phyloP scores from a whole-genome alignment of 331 rosid species.

The Stylosanthes scabra region DNA sequence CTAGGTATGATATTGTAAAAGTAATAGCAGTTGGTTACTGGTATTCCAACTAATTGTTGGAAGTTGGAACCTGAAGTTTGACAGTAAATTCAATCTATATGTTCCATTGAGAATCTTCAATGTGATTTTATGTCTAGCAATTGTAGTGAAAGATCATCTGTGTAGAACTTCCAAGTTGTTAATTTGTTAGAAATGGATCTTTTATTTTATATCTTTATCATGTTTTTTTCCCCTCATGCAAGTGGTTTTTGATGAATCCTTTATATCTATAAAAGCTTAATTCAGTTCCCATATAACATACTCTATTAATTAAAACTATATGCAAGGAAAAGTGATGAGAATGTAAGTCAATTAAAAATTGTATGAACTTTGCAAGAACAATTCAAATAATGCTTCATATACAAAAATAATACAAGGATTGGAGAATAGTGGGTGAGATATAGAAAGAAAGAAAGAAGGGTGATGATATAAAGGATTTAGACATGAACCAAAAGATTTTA shows the following conservation, averaged over 20 bases:
- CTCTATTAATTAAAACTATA: too few species aligned
- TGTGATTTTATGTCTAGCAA: neutral
- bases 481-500: neutral
- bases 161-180: neutral
- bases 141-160: neutral
- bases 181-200: neutral
- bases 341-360: slow-evolving; percentile 24
- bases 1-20: neutral
- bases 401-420: slow-evolving; percentile 7
- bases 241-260: neutral
- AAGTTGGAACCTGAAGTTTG: slow-evolving; percentile 4
- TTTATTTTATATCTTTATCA: neutral
- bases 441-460: neutral
- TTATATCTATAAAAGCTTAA: neutral
- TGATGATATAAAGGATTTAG: neutral
- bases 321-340: too few species aligned
- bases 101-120: slow-evolving; percentile 10
- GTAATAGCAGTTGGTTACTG: neutral
- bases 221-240: neutral
- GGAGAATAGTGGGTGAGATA: slow-evolving; percentile 19
- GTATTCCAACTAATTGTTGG: slow-evolving; percentile 20
- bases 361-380: slow-evolving; percentile 16
- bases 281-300: too few species aligned
- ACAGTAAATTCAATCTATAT: neutral
- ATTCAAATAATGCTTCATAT: slow-evolving; percentile 16